Conservation (phyloP, 1,284 basidiomycete genomes). For the Cutaneotrichosporon cavernicola region DNA sequence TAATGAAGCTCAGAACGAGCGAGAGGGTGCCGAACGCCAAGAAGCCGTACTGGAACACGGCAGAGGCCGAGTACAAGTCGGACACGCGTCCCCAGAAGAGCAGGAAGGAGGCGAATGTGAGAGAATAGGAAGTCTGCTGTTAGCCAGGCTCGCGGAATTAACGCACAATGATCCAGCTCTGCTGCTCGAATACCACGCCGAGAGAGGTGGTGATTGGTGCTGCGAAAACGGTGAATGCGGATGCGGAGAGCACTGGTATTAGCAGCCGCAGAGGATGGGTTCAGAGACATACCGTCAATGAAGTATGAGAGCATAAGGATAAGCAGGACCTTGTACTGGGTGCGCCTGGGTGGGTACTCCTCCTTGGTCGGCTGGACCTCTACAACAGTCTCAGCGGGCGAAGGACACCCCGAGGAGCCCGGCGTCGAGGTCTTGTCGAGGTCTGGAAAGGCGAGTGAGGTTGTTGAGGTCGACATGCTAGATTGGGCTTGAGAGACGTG, state of each 20-base stretch:
- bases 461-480: not conserved
- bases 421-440: not conserved
- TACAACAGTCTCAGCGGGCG: not conserved
- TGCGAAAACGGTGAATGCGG: constrained; percentile 31
- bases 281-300: not conserved
- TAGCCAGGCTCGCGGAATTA: not conserved
- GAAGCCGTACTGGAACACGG: constrained; percentile 35
- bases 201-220: constrained; percentile 30
- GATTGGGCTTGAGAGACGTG: not conserved
- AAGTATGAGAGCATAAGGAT: not conserved
- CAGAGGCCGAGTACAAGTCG: constrained; percentile 38
- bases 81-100: constrained; percentile 39
- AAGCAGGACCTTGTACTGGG: not conserved
- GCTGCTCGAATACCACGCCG: constrained; percentile 28
- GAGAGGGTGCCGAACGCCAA: constrained; percentile 35
- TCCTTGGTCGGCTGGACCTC: not conserved
- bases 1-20: constrained; percentile 42
- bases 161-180: constrained; percentile 36
- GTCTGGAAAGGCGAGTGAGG: not conserved
- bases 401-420: not conserved
- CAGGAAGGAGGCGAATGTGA: constrained; percentile 38
- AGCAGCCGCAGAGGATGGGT: not conserved
- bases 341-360: not conserved
- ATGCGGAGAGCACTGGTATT: constrained; percentile 10
- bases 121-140: constrained; percentile 30